Evolutionary conservation across 2,329 filamentous ascomycete species (phyloP).

Genomic region (Botrytis fabae): DNA sequence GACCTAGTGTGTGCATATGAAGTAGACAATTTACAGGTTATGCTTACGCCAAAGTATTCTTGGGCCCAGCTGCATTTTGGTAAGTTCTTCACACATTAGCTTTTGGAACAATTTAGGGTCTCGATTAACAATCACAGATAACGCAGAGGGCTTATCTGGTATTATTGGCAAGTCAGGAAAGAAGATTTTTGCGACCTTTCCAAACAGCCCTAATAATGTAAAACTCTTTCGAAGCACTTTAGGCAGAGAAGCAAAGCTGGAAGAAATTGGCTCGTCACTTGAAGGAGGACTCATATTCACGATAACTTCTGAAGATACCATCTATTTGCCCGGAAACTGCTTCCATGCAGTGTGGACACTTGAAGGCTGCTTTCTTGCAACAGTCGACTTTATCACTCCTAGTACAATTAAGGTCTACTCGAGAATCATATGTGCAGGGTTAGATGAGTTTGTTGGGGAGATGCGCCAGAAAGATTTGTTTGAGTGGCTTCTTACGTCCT

Average conservation of each 20-base stretch:
- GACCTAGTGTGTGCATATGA: background rate
- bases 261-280: background rate
- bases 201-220: background rate
- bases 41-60: background rate
- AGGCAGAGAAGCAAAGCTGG: background rate
- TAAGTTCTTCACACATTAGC: background rate
- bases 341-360: background rate
- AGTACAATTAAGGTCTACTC: background rate
- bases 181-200: conserved; percentile 2
- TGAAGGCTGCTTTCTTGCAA: background rate
- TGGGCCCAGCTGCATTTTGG: background rate
- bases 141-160: background rate
- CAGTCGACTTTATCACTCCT: background rate
- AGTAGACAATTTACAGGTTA: background rate
- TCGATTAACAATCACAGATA: background rate
- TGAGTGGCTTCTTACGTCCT: background rate
- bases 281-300: background rate
- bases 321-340: background rate
- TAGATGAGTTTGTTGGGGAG: background rate
- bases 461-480: conserved; percentile 1
- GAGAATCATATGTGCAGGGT: background rate
- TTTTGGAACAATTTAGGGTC: background rate
- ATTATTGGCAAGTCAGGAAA: background rate
- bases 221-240: conserved; percentile 3
- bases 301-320: background rate